Conservation (phyloP, 208 protist species). For the Crithidia bombi region DNA sequence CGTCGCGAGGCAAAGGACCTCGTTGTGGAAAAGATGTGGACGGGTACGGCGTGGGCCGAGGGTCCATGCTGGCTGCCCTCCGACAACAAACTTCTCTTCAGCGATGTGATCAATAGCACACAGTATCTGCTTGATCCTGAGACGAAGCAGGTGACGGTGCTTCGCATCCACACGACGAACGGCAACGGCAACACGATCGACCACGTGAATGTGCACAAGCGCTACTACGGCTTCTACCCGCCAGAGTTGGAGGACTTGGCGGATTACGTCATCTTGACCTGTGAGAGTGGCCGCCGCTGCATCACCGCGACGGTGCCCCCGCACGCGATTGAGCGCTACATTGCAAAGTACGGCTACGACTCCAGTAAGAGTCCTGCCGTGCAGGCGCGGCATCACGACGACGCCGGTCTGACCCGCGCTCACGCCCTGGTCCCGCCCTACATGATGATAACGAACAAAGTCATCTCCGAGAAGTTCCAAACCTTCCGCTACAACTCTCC, state of each 20-base stretch:
- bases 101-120: slow-evolving; percentile 33
- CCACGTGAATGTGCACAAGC: slow-evolving; percentile 26
- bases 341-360: slow-evolving; percentile 27
- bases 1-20: slow-evolving; percentile 31
- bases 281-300: slow-evolving; percentile 32
- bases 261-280: slow-evolving; percentile 34
- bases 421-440: slow-evolving; percentile 25
- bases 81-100: slow-evolving; percentile 36
- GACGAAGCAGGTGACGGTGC: slow-evolving; percentile 15
- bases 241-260: slow-evolving; percentile 29
- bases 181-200: slow-evolving; percentile 36
- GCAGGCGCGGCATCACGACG: background rate
- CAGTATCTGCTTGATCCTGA: slow-evolving; percentile 37
- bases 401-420: slow-evolving; percentile 16
- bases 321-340: slow-evolving; percentile 32
- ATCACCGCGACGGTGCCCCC: slow-evolving; percentile 30
- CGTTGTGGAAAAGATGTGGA: slow-evolving; percentile 33
- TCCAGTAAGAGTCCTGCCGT: slow-evolving; percentile 10
- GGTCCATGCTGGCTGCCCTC: slow-evolving; percentile 37
- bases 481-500: slow-evolving; percentile 36
- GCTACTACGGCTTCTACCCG: slow-evolving; percentile 37
- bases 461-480: slow-evolving; percentile 32
- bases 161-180: slow-evolving; percentile 30
- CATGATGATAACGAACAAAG: slow-evolving; percentile 37
- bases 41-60: slow-evolving; percentile 29